Conservation (phyloP, 164 flowering plant species). For the Buxus sempervirens region DNA sequence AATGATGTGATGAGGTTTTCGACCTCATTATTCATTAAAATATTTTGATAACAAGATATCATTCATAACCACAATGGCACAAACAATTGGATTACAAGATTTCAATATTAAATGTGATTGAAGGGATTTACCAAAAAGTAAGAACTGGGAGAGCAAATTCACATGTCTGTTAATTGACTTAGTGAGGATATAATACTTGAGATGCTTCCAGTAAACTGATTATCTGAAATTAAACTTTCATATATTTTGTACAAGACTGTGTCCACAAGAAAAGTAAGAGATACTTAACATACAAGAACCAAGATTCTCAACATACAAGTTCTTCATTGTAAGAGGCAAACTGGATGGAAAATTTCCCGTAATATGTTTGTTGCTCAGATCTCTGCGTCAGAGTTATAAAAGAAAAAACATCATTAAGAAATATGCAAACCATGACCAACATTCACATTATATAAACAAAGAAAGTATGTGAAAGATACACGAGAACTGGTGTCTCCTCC, state of each 20-base stretch:
- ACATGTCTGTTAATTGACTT: slow-evolving; percentile 58
- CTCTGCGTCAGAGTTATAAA: slow-evolving; percentile 41
- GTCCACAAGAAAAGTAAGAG: not conserved
- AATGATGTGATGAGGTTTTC: too few relatives aligned
- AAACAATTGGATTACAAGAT: not conserved
- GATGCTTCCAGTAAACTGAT: slow-evolving; percentile 76
- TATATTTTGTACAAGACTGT: slow-evolving; percentile 4
- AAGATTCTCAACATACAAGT: slow-evolving; percentile 48
- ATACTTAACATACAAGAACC: not conserved
- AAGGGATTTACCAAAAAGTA: too few relatives aligned
- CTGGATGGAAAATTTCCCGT: slow-evolving; percentile 74
- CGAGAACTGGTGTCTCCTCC: not conserved
- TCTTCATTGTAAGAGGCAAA: slow-evolving; percentile 63
- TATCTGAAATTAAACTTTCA: slow-evolving; percentile 88
- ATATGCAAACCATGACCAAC: not conserved
- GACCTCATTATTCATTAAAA: too few relatives aligned
- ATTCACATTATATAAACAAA: not conserved
- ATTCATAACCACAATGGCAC: not conserved
- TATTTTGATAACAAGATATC: too few relatives aligned
- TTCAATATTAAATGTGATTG: too few relatives aligned
- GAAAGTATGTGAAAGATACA: not conserved
- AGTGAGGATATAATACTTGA: slow-evolving; percentile 61
- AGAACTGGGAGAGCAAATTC: slow-evolving; percentile 16
- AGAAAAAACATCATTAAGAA: not conserved
- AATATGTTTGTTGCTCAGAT: slow-evolving; percentile 78